Evolutionary conservation across 768 basidiomycete species (phyloP).

Genomic region (Amyloporia xantha): DNA sequence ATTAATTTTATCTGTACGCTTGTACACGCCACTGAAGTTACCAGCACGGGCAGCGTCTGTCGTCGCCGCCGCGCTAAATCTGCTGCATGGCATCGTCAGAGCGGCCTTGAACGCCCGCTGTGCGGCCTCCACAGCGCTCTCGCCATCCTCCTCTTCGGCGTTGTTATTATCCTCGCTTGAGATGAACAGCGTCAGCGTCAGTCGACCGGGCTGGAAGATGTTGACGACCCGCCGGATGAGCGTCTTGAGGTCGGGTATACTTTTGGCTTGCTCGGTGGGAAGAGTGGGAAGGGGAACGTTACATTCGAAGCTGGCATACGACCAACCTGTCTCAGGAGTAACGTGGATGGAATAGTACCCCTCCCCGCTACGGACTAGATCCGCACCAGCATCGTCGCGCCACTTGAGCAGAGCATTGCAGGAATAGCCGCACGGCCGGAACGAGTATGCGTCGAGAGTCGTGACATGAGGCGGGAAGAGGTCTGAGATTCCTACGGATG

Average conservation of each 20-base stretch:
- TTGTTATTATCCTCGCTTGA: slow-evolving; percentile 50
- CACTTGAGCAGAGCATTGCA: slow-evolving; percentile 84
- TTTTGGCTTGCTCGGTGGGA: slow-evolving; percentile 24
- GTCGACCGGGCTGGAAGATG: slow-evolving; percentile 86
- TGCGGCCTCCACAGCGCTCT: slow-evolving; percentile 59
- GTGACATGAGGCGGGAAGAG: slow-evolving; percentile 79
- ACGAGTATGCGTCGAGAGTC: slow-evolving; percentile 86
- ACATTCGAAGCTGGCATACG: slow-evolving; percentile 98
- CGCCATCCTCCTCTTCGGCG: slow-evolving; percentile 40
- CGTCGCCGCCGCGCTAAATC: too few species aligned
- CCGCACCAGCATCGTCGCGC: slow-evolving; percentile 33
- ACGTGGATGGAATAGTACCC: slow-evolving; percentile 99
- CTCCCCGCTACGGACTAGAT: slow-evolving; percentile 44
- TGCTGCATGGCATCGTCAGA: slow-evolving; percentile 29
- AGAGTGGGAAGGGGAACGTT: slow-evolving; percentile 69
- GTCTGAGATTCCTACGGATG: slow-evolving; percentile 67
- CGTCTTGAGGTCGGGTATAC: slow-evolving; percentile 69
- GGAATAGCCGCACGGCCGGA: slow-evolving; percentile 93
- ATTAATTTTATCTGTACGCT: slow-evolving; percentile 92
- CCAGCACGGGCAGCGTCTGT: neutral
- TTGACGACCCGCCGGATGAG: slow-evolving; percentile 83
- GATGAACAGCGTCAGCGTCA: slow-evolving; percentile 88
- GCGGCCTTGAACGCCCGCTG: slow-evolving; percentile 72
- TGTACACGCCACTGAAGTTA: slow-evolving; percentile 41
- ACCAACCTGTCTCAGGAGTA: slow-evolving; percentile 97